phyloP scores from a whole-genome alignment of 805 yeast species.

The Saturnispora silvae region DNA sequence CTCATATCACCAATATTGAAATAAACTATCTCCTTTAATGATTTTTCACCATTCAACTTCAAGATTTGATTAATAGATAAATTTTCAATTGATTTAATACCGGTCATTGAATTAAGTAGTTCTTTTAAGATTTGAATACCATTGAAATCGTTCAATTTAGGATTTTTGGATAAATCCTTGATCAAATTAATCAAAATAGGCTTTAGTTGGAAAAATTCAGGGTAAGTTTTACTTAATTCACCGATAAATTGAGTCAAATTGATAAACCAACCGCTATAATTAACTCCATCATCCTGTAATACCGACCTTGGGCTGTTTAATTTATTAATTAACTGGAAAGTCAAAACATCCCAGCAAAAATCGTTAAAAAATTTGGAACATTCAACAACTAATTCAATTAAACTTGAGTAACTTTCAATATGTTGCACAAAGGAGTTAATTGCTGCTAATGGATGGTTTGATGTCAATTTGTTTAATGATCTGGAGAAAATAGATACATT shows the following conservation, averaged over 20 bases:
- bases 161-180: slow-evolving; percentile 57
- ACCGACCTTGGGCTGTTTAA: slow-evolving; percentile 58
- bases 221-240: slow-evolving; percentile 47
- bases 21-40: slow-evolving; percentile 46
- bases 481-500: slow-evolving; percentile 67
- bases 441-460: slow-evolving; percentile 70
- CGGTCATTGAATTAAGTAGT: slow-evolving; percentile 63
- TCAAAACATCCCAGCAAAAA: slow-evolving; percentile 79
- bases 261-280: slow-evolving; percentile 77
- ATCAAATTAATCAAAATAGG: slow-evolving; percentile 53
- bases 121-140: slow-evolving; percentile 59
- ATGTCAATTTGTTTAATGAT: slow-evolving; percentile 58
- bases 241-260: slow-evolving; percentile 75
- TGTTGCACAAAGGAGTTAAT: slow-evolving; percentile 63
- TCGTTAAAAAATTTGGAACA: slow-evolving; percentile 65
- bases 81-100: slow-evolving; percentile 60
- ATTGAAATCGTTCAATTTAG: slow-evolving; percentile 43
- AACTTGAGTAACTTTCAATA: slow-evolving; percentile 85
- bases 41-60: slow-evolving; percentile 51
- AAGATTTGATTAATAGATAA: slow-evolving; percentile 55
- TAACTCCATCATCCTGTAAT: slow-evolving; percentile 68
- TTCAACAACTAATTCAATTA: slow-evolving; percentile 66
- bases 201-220: slow-evolving; percentile 42
- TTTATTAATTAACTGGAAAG: slow-evolving; percentile 61
- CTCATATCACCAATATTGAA: slow-evolving; percentile 51